Evolutionary conservation across 1,284 basidiomycete species (phyloP), one percentile per base, ranked within the genome.

Genomic region (Ganoderma leucocontextum): DNA sequence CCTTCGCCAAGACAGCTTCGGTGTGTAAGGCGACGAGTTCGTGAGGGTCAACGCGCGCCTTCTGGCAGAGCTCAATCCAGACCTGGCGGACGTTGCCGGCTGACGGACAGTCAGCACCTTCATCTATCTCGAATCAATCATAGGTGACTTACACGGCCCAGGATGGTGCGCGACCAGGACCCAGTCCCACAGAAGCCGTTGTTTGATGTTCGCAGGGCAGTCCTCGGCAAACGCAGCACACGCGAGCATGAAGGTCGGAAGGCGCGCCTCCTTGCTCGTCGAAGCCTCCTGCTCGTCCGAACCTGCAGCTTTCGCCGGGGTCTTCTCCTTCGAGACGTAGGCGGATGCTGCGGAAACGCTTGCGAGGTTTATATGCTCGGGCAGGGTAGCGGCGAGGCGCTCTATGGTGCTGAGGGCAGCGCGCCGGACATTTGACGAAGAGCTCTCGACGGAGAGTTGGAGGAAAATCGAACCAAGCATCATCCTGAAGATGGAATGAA

Each of bases 61-160:
- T 86, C 74, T 95, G 91, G 64, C 92, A 92, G 5, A 95, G 73
- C 63, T 95, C 94, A 70, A 97, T 92, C 95, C 96, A 98, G 1
- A 90, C 86, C 67, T 89, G 88, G 29, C 88, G 85, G 9, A 88
- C 85, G 13, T 83, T 81, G 22, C 82, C 84, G 69, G 84, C 89
- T 90, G 65, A 13, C 61, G 38, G 15, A 41, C 10, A 41, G 61
- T 59, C 41, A 65, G 9, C 5, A 19, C 41, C 55, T 29, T 22
- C n/a, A 57, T 15, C 1, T 15, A 25, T 29, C 19, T 6, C 25
- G 7, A 58, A 29, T 29, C 29, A 22, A 15, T 12, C 15, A 39
- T 7, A 35, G 3, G 49, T 10, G 55, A 72, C 74, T 44, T 75
- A 90, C 93, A 88, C 57, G 94, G 83, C 15, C 85, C 80, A 6